phyloP scores from a whole-genome alignment of 1,284 basidiomycete genomes.

The Hymenochaete sp. region DNA sequence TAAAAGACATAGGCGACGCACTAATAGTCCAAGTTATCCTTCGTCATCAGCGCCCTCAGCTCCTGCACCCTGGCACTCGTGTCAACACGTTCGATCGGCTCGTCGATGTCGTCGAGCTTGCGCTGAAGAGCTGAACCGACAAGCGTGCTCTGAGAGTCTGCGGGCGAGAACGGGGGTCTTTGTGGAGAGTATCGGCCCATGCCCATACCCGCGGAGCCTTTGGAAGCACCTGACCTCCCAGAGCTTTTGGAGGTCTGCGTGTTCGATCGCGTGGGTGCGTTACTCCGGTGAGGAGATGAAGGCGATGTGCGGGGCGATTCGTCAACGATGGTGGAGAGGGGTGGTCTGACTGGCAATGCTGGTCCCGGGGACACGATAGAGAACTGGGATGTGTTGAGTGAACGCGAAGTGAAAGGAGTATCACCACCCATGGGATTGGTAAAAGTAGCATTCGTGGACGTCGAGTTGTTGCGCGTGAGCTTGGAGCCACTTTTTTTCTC shows the following conservation, averaged over 20 bases:
- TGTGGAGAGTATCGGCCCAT: neutral
- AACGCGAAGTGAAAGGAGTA: neutral
- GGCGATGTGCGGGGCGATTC: constrained; percentile 10
- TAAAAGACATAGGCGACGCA: constrained; percentile 34
- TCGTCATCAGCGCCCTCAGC: constrained; percentile 60
- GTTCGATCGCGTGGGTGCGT: constrained; percentile 12
- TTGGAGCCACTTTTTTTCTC: constrained; percentile 33
- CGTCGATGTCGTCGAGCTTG: constrained; percentile 56
- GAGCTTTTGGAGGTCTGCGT: constrained; percentile 15
- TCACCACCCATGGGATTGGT: neutral
- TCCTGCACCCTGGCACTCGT: constrained; percentile 56
- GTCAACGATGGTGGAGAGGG: constrained; percentile 10
- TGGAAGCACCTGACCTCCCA: constrained; percentile 3
- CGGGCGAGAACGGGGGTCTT: constrained; percentile 38
- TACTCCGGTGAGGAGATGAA: constrained; percentile 1
- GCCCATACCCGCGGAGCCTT: neutral
- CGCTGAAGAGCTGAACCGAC: constrained; percentile 61
- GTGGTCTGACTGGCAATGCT: constrained; percentile 6
- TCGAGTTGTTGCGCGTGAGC: constrained; percentile 25
- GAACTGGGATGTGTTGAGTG: constrained; percentile 6
- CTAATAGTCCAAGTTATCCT: constrained; percentile 80
- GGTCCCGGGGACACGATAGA: constrained; percentile 10
- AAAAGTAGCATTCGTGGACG: neutral
- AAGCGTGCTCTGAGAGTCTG: constrained; percentile 60
- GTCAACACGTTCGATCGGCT: constrained; percentile 40